A percentile compares a stretch with the other conserved stretches of the same genome.
These are phyloP conservation scores for Cordyceps cateniannulata DNA, from an alignment of 2,329 filamentous ascomycete species.

Conservation along the genomic window DNA sequence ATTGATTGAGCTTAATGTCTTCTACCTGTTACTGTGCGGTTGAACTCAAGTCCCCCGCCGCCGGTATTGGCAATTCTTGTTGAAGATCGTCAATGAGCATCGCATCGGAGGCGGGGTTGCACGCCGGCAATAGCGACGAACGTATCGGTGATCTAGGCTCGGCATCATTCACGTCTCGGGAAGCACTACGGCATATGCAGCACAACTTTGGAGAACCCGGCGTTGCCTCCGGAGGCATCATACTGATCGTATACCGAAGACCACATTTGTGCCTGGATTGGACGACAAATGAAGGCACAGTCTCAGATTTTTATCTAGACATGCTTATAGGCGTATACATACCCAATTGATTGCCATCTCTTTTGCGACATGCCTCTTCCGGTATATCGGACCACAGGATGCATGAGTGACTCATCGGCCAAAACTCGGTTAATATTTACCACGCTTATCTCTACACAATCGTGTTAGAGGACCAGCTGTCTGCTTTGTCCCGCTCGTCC, in stretches of 20 bases:
- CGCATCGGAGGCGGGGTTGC: background rate
- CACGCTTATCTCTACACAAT: accelerated
- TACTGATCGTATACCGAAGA: too few species aligned
- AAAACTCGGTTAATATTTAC: background rate
- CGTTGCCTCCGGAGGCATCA: too few species aligned
- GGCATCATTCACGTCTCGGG: too few species aligned
- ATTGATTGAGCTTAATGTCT: background rate
- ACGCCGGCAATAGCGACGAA: too few species aligned
- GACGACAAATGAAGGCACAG: too few species aligned
- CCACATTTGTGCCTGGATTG: too few species aligned
- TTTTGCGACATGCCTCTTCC: background rate
- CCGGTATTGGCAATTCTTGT: background rate
- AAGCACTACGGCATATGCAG: too few species aligned
- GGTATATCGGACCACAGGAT: background rate
- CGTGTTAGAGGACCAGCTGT: background rate
- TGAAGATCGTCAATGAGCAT: background rate
- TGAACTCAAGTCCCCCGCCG: background rate
- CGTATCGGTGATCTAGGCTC: too few species aligned
- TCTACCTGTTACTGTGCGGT: background rate
- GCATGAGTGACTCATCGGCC: background rate
- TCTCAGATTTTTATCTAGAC: too few species aligned
- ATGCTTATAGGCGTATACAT: too few species aligned
- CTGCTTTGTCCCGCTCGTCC: background rate
- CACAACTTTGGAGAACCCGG: too few species aligned
- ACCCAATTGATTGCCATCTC: background rate